phyloP scores from a whole-genome alignment of 441 rosid species.

The Adansonia gregorii region DNA sequence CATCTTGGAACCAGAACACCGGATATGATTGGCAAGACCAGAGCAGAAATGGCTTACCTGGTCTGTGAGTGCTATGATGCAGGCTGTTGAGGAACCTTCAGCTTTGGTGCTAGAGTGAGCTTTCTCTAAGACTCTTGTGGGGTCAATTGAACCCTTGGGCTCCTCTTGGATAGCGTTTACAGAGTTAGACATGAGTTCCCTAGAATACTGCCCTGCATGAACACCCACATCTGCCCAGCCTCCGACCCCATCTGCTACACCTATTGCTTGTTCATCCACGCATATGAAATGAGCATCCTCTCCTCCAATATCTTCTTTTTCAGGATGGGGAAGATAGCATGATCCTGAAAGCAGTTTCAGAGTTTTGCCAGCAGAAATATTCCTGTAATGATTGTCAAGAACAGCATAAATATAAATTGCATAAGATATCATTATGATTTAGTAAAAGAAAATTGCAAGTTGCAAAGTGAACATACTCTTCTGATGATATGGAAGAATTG shows the following conservation, averaged over 20 bases:
- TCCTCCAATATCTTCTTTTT: constrained; percentile 88
- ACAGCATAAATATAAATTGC: not conserved
- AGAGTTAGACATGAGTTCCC: constrained; percentile 88
- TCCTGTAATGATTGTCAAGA: constrained; percentile 42
- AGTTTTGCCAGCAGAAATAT: constrained; percentile 46
- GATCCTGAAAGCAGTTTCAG: constrained; percentile 77
- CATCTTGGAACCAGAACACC: not conserved
- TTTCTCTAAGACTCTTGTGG: constrained; percentile 80
- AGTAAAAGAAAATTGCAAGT: constrained; percentile 2
- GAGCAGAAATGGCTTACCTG: constrained; percentile 45
- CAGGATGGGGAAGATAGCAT: constrained; percentile 91
- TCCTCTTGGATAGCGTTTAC: constrained; percentile 75
- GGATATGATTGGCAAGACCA: not conserved
- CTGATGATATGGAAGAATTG: constrained; percentile 51
- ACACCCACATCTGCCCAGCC: constrained; percentile 94
- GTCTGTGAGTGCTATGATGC: constrained; percentile 75
- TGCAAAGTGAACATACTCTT: constrained; percentile 51
- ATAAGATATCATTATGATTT: not conserved
- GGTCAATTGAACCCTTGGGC: constrained; percentile 79
- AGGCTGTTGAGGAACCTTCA: constrained; percentile 87
- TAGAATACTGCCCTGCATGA: constrained; percentile 74
- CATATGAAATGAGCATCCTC: constrained; percentile 94
- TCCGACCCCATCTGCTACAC: constrained; percentile 96
- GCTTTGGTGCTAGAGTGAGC: constrained; percentile 83
- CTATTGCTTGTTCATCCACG: constrained; percentile 74